Base-by-base conservation (phyloP, 768 basidiomycete genomes). In the Phaeotremella skinneri region DNA sequence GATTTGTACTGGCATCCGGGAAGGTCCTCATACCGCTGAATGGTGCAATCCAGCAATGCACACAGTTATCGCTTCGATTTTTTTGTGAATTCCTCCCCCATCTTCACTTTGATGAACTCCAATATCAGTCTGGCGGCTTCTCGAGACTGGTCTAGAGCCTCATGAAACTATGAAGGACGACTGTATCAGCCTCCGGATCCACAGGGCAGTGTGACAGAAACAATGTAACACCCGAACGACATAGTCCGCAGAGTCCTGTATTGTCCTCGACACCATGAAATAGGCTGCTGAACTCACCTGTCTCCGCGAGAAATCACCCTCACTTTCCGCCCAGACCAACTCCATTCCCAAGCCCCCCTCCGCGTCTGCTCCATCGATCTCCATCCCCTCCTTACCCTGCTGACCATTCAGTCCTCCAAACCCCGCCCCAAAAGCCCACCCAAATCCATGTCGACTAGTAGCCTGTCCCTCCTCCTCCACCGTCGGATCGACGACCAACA, bases 401-500 rank as follows among this genome's bases (percentile, higher is more conserved):
- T 6, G 43, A 45, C 7, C n/a, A n/a, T n/a, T n/a, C n/a, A n/a
- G n/a, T 48, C 30, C 20, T n/a, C 30, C 29, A 52, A 34, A 37
- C 23, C 29, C 29, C 21, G 11, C 45, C 11, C 73, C 75, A 41
- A 74, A 73, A 21, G 69, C 73, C 75, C 75, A 76, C 11, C 43
- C 73, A 49, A 76, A 68, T 0, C 56, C 69, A 51, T 64, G 66
- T 51, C 70, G 48, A 49, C 58, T 60, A 31, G 16, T 55, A 25
- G 78, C 68, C 4, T 32, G 21, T n/a, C 49, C 39, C 51, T 78
- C 78, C 51, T 78, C 75, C 11, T 69, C 68, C 4, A 47, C 52
- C 0, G 55, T 66, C 17, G 78, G 78, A 62, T 79, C 79, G 6
- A 80, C 32, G 4, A 75, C 59, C 41, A 79, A 37, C 20, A 48